Evolutionary conservation across 148 eudicot species (phyloP).

Genomic region (Rhododendron vialii): DNA sequence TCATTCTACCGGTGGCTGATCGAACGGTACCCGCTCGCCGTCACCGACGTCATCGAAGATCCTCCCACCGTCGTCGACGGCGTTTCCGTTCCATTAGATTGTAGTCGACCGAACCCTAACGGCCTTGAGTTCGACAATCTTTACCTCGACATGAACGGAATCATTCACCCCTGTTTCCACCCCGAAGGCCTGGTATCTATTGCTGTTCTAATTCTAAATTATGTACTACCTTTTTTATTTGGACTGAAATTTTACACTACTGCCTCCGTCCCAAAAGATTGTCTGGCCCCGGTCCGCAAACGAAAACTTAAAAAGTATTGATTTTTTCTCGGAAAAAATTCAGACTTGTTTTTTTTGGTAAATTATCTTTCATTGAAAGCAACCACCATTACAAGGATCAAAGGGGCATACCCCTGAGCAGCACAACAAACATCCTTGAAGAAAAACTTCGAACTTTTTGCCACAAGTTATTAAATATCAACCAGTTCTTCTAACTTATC

Average conservation of each 20-base stretch:
- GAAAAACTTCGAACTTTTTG: not conserved
- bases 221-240: no score
- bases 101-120: constrained; percentile 26
- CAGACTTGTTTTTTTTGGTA: no score
- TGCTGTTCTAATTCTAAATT: not conserved
- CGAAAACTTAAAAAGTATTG: not conserved
- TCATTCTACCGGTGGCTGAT: constrained; percentile 29
- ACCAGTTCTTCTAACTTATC: not conserved
- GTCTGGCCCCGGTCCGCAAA: not conserved
- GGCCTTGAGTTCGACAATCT: constrained; percentile 34
- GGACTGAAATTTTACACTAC: not conserved
- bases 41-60: constrained; percentile 20
- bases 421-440: not conserved
- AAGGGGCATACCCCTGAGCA: no score
- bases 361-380: no score
- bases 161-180: constrained; percentile 37
- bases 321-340: not conserved
- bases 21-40: constrained; percentile 15
- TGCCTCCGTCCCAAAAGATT: not conserved
- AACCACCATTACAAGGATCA: no score
- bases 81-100: constrained; percentile 10
- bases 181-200: constrained; percentile 18
- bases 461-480: not conserved
- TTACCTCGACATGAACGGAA: constrained; percentile 29
- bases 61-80: constrained; percentile 13